Evolutionary conservation across 441 rosid species (phyloP), one percentile per base, ranked within the genome.

Genomic region (Populus hybrid): DNA sequence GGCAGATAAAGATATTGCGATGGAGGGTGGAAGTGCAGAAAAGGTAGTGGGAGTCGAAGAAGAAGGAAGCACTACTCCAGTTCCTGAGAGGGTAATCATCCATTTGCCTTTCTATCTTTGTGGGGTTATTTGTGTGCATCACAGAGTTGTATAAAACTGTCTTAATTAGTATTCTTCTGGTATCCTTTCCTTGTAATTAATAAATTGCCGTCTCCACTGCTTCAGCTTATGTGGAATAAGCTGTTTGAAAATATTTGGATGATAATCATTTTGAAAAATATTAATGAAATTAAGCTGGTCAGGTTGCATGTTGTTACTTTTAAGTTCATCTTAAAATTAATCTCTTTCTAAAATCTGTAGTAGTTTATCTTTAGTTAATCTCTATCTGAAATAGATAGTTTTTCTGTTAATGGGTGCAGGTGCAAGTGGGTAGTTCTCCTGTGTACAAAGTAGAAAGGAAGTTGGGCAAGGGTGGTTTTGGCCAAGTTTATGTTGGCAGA

Each of bases 391-490:
- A 59, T 30, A 30, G 16, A 23, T 61, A 23, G 5, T 66, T 6
- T 76, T 76, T 69, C 19, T 70, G 42, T 70, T 73, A 64, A 42
- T 76, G 40, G 21, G 24, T 76, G 76, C 75, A 82, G 85, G 85
- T 83, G 69, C 80, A 92, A 89, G 94, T 95, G 82, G 96, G 94
- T 26, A 90, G 84, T 80, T 95, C 98, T 86, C 98, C 98, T 82
- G 80, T 83, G 71, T 95, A 93, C 86, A 95, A 90, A 91, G 84
- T 86, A 9, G 98, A 95, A 77, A 91, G 97, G 84, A 93, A 92
- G 83, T 83, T 95, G 83, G 98, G 98, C 28, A 95, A 95, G 84
- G 98, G 98, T 84, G 98, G 98, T 63, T 95, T 95, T 83, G 98
- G 98, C 50, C 98, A 95, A 87, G 98, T 95, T 76, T 95, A 88